Evolutionary conservation across 2,329 filamentous ascomycete genomes (phyloP).

Genomic region (Fusarium redolens): DNA sequence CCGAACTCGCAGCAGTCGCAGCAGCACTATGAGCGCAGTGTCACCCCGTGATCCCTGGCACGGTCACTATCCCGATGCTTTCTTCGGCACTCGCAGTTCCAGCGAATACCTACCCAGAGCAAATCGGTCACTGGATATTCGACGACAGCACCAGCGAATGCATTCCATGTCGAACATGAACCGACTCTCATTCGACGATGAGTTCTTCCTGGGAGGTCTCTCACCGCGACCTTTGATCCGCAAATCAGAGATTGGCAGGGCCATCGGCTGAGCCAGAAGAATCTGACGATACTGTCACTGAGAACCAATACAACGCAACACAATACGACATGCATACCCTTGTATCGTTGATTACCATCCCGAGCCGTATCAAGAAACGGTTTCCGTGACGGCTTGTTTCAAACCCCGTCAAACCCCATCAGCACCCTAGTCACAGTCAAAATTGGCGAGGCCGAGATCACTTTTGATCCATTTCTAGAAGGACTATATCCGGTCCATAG

Average conservation of each 20-base stretch:
- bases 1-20: constrained; percentile 59
- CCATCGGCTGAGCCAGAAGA: constrained; percentile 60
- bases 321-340: constrained; percentile 5
- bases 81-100: constrained; percentile 48
- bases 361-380: constrained; percentile 24
- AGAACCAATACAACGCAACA: not conserved
- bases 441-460: constrained; percentile 38
- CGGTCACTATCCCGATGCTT: constrained; percentile 49
- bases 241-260: constrained; percentile 63
- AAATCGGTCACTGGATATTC: constrained; percentile 39
- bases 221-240: constrained; percentile 62
- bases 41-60: constrained; percentile 57
- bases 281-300: constrained; percentile 11
- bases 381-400: constrained; percentile 40
- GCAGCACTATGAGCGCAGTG: constrained; percentile 55
- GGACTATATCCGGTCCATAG: constrained; percentile 1
- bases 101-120: constrained; percentile 46
- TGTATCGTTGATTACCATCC: constrained; percentile 26
- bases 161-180: constrained; percentile 54
- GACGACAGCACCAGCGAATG: constrained; percentile 52
- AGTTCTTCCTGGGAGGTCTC: constrained; percentile 57
- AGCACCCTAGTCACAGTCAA: constrained; percentile 12
- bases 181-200: constrained; percentile 60
- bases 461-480: constrained; percentile 27
- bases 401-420: constrained; percentile 29